Evolutionary conservation across 805 yeast species (phyloP), one percentile per base, ranked within the genome.

Genomic region (Candida silvatica): DNA sequence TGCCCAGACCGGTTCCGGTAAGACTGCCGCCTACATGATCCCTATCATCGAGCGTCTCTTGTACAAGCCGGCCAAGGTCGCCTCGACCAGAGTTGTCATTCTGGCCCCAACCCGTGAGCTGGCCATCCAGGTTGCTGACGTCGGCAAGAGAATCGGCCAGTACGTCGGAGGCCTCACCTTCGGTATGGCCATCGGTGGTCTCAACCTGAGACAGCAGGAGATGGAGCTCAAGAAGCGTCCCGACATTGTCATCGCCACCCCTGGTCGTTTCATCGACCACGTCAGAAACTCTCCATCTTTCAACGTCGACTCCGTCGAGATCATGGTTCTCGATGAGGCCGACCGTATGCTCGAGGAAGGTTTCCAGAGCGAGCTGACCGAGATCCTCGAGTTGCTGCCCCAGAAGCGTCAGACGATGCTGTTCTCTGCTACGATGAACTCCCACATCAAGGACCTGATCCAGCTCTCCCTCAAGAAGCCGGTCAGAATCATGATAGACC

Each of bases 311-410:
- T 69, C 78, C 23, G 92, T 92, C 33, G 98, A 92, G 63, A 83
- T 92, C 36, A 66, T 92, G 49, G 94, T 92, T 20, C 71, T 92
- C 47, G 98, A 92, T 66, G 98, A 92, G 66, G 98, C 98, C 40
- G 98, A 92, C 69, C 78, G 98, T 66, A 92, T 92, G 97, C 71
- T 92, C 48, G 99, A 92, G 57, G 99, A 92, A 62, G 99, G 99
- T 53, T 92, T 92, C 74, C 96, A 88, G 60, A 85, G 78, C 35
- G 98, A 92, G 61, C 67, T 92, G 46, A 80, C 86, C 15, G 98
- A 92, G 57, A 90, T 92, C 40, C 71, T 92, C 59, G 71, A 82
- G 11, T 66, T 90, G 36, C 67, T 94, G 44, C 98, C 99, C 20
- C 73, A 78, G 34, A 85, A 85, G 61, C 77, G 97, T 58, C 99